phyloP scores from a whole-genome alignment of 805 yeast species.

The Metschnikowia anglica region DNA sequence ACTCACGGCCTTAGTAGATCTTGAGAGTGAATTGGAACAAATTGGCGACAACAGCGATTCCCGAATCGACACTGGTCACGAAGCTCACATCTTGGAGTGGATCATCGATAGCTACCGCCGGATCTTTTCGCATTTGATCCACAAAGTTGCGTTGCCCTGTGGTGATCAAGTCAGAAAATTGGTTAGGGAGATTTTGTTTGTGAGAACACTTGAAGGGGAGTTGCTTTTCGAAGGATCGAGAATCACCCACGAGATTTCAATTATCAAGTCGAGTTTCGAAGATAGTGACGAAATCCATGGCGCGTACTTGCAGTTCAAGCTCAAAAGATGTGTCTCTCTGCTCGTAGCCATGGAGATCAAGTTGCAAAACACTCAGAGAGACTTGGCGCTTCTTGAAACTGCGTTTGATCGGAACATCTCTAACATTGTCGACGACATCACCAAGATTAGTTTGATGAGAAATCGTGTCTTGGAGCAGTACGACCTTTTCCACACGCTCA shows the following conservation, averaged over 20 bases:
- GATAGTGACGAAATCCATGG: background rate
- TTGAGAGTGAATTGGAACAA: background rate
- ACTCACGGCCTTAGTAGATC: background rate
- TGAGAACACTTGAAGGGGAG: background rate
- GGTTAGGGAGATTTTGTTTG: conserved; percentile 4
- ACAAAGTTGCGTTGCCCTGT: conserved; percentile 5
- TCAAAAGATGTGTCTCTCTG: background rate
- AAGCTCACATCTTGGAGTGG: background rate
- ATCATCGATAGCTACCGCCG: conserved; percentile 3
- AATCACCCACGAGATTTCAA: conserved; percentile 1
- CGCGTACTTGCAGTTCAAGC: background rate
- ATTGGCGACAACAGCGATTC: conserved; percentile 3
- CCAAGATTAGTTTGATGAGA: conserved; percentile 1
- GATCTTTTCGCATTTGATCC: conserved; percentile 4
- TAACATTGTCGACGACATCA: background rate
- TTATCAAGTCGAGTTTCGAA: background rate
- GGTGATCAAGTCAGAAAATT: conserved; percentile 6
- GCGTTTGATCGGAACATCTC: background rate
- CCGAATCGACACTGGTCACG: background rate
- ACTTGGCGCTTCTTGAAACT: background rate
- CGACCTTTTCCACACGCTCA: conserved; percentile 5
- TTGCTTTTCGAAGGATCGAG: background rate
- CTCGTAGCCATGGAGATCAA: background rate
- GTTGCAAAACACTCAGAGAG: background rate
- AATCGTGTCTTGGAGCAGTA: conserved; percentile 4